These are phyloP conservation scores for Diphasiastrum complanatum DNA, from an alignment of 83 land plant species.

Conservation along the genomic window DNA sequence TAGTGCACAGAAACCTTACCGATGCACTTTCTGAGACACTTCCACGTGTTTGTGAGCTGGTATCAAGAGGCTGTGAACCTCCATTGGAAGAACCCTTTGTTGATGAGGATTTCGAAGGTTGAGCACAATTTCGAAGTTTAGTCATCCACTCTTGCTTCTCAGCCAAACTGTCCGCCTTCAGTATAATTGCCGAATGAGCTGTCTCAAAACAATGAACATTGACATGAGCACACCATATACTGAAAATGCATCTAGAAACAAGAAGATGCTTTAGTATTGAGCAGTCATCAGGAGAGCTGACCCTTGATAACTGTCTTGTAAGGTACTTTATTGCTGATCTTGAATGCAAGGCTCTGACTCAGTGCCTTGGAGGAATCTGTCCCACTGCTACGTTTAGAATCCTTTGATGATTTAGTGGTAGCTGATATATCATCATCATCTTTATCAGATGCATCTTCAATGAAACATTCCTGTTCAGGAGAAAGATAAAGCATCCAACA, in stretches of 20 bases:
- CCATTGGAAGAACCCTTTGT: too few species aligned
- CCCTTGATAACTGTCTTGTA: constrained; percentile 94
- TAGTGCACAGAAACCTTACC: constrained; percentile 1
- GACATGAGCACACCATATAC: not conserved
- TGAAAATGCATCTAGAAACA: constrained; percentile 7
- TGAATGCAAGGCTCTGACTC: constrained; percentile 56
- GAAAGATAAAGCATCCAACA: not conserved
- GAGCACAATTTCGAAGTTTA: constrained; percentile 28
- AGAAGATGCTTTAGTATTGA: not conserved
- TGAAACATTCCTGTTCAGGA: constrained; percentile 11
- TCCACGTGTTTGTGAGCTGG: too few species aligned
- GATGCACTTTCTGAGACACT: constrained; percentile 32
- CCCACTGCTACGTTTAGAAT: constrained; percentile 46
- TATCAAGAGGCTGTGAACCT: too few species aligned
- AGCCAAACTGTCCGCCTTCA: constrained; percentile 85
- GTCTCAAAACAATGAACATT: constrained; percentile 5
- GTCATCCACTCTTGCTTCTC: constrained; percentile 81
- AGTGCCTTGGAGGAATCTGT: constrained; percentile 44
- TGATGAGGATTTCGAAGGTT: not conserved
- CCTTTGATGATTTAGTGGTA: constrained; percentile 51
- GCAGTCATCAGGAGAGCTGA: constrained; percentile 15
- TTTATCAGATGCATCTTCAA: constrained; percentile 19
- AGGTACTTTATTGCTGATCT: constrained; percentile 71
- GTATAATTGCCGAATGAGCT: constrained; percentile 66
- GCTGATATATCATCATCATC: constrained; percentile 51